These are phyloP conservation scores for Podaxis rugospora DNA, from an alignment of 768 basidiomycete species.

Conservation along the genomic window DNA sequence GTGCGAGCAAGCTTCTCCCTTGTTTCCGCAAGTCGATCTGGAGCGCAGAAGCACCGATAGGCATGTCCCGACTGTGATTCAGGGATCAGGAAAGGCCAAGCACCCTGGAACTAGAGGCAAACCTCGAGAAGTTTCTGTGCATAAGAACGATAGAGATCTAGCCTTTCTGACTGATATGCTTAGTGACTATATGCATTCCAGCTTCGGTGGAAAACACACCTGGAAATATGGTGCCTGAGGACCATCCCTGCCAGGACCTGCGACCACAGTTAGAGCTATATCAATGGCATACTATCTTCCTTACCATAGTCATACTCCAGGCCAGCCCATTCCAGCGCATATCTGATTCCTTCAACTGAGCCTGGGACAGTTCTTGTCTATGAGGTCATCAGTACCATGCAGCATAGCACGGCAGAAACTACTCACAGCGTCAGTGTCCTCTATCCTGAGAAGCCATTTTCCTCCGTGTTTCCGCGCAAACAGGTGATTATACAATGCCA, in stretches of 20 bases:
- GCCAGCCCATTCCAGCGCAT: conserved; percentile 85
- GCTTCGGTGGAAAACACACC: conserved; percentile 33
- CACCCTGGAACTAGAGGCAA: conserved; percentile 12
- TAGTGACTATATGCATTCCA: neutral
- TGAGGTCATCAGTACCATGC: neutral
- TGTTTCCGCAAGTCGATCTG: conserved; percentile 61
- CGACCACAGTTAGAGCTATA: neutral
- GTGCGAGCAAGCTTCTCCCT: conserved; percentile 62
- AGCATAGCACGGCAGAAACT: neutral
- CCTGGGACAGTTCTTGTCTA: conserved; percentile 81
- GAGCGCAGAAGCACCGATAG: conserved; percentile 92
- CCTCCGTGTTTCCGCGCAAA: conserved; percentile 79
- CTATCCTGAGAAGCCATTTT: conserved; percentile 88
- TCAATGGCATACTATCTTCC: conserved; percentile 14
- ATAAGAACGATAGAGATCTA: conserved; percentile 79
- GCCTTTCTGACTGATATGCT: conserved; percentile 72
- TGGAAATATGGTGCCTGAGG: conserved; percentile 86
- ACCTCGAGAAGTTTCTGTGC: conserved; percentile 76
- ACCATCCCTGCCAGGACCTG: conserved; percentile 77
- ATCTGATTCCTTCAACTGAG: conserved; percentile 76
- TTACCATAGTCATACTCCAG: conserved; percentile 88
- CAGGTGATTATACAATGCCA: conserved; percentile 90
- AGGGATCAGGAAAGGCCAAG: neutral
- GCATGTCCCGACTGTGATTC: conserved; percentile 70
- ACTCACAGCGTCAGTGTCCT: conserved; percentile 90